Conservation (phyloP, 257 asterid species). For the Solanum virginianum region DNA sequence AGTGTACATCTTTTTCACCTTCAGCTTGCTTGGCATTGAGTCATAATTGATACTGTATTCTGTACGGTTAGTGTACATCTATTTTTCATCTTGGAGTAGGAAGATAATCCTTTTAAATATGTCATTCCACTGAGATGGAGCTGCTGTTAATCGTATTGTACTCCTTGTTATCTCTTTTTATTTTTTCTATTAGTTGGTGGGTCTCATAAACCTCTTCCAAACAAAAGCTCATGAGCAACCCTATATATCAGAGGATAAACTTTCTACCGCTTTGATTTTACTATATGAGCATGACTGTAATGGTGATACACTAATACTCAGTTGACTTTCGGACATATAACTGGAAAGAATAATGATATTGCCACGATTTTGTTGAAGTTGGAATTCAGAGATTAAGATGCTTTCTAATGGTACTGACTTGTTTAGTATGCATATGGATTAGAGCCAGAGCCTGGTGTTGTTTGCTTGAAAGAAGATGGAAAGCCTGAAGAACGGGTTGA, state of each 20-base stretch:
- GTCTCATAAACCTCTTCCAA: too few species aligned
- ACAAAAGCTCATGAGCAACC: neutral
- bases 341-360: neutral
- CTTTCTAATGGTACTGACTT: neutral
- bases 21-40: too few species aligned
- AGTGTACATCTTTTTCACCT: neutral
- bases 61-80: too few species aligned
- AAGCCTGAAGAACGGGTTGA: slow-evolving; percentile 67
- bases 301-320: neutral
- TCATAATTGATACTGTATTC: too few species aligned
- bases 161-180: too few species aligned
- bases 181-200: too few species aligned
- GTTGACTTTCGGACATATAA: neutral
- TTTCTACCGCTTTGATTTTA: neutral
- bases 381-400: neutral
- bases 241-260: neutral
- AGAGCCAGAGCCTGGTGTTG: slow-evolving; percentile 62
- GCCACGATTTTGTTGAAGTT: neutral
- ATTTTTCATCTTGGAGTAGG: too few species aligned
- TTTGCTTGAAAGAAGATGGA: slow-evolving; percentile 60
- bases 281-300: neutral
- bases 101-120: too few species aligned
- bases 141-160: too few species aligned
- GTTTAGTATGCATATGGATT: slow-evolving; percentile 1
- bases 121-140: too few species aligned